Evolutionary conservation across 345 rosid genomes (phyloP).

Genomic region (Melaleuca alternifolia): DNA sequence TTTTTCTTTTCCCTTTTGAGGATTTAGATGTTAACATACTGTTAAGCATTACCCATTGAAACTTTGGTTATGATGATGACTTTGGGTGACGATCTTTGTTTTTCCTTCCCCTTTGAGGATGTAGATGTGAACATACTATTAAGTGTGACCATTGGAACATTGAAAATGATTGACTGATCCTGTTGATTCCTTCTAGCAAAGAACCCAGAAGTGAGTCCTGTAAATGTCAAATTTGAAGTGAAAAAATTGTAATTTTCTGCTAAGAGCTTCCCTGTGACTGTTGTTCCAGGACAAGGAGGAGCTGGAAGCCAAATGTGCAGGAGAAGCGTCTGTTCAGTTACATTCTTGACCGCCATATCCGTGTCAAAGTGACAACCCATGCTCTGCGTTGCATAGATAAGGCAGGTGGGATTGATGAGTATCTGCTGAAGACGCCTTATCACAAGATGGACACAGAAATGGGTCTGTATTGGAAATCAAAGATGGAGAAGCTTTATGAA

Average conservation of each 20-base stretch:
- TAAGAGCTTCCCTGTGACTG: neutral
- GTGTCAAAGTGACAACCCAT: conserved; percentile 82
- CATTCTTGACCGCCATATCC: conserved; percentile 79
- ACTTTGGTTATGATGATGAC: too few species aligned
- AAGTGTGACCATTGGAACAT: neutral
- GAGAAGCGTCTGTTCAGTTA: conserved; percentile 90
- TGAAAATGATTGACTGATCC: neutral
- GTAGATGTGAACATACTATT: neutral
- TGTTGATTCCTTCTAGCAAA: neutral
- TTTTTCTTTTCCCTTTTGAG: neutral
- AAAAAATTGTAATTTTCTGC: neutral
- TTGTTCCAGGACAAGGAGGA: conserved; percentile 51
- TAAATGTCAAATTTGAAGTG: neutral
- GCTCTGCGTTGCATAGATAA: conserved; percentile 97
- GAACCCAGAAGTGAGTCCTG: neutral
- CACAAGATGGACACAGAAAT: conserved; percentile 90
- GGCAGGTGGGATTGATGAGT: conserved; percentile 98
- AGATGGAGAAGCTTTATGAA: conserved; percentile 78
- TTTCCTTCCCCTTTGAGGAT: neutral
- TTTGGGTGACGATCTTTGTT: too few species aligned
- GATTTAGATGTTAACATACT: neutral
- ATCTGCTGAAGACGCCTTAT: conserved; percentile 87
- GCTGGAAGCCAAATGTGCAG: conserved; percentile 93
- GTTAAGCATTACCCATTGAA: too few species aligned
- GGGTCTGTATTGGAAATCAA: conserved; percentile 88